These are phyloP conservation scores for Angomonas ambiguus DNA, from an alignment of 208 protist species.

Conservation along the genomic window DNA sequence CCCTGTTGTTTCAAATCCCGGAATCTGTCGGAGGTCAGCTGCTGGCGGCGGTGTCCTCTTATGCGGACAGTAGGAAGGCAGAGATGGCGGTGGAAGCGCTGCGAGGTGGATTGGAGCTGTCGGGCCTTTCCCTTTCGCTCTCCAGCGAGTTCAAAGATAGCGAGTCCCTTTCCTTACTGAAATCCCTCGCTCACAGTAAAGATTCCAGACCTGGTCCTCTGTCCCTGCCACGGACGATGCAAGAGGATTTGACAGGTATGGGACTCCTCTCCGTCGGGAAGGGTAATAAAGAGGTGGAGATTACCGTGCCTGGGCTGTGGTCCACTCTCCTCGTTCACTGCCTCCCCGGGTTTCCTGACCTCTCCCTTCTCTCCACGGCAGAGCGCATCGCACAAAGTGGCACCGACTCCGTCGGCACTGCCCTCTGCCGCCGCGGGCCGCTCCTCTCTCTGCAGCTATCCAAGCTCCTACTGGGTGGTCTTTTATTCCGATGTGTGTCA, in stretches of 20 bases:
- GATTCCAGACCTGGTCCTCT: not conserved
- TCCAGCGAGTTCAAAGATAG: not conserved
- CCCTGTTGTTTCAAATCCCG: not conserved
- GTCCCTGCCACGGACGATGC: not conserved
- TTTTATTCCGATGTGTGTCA: conserved; percentile 30
- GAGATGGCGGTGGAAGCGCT: not conserved
- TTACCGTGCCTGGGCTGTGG: not conserved
- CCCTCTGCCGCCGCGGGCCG: conserved; percentile 8
- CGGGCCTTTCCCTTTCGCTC: not conserved
- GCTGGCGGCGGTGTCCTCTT: no score
- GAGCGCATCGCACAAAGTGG: conserved; percentile 41
- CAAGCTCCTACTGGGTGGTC: conserved; percentile 64
- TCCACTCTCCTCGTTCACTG: not conserved
- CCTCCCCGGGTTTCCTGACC: not conserved
- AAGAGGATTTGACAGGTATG: not conserved
- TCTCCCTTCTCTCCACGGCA: conserved; percentile 2
- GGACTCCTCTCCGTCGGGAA: not conserved
- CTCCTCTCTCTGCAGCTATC: conserved; percentile 61
- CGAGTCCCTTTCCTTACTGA: not conserved
- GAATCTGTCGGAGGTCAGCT: not conserved
- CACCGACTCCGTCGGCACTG: not conserved
- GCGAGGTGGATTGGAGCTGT: not conserved
- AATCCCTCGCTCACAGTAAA: not conserved
- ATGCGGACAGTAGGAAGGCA: no score
- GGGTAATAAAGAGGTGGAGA: not conserved